Evolutionary conservation across 495 filamentous ascomycete species (phyloP).

Genomic region (Neurospora sublineolata): DNA sequence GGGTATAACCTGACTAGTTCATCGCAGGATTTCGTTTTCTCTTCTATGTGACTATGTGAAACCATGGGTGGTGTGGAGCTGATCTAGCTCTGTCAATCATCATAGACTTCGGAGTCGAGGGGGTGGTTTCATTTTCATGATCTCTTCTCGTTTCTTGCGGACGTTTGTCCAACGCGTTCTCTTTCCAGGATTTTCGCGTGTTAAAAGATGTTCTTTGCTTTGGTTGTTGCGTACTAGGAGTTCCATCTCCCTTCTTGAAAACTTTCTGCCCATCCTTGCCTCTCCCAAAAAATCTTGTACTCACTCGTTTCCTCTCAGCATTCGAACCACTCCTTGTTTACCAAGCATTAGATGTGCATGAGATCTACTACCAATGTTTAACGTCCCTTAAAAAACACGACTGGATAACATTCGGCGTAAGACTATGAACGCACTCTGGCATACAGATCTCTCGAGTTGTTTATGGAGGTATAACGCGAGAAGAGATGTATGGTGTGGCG

Average conservation of each 20-base stretch:
- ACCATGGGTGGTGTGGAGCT: not conserved
- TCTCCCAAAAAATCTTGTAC: not conserved
- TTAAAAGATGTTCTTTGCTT: no score
- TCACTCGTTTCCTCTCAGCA: not conserved
- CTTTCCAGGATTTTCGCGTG: no score
- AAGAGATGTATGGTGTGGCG: not conserved
- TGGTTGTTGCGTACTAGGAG: no score
- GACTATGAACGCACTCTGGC: no score
- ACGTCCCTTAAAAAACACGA: no score
- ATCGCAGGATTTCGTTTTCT: not conserved
- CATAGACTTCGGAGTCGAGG: not conserved
- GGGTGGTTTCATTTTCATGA: not conserved
- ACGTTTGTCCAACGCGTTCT: no score
- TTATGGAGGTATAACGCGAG: no score
- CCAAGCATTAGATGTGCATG: not conserved
- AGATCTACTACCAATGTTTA: not conserved
- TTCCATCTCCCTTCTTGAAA: not conserved
- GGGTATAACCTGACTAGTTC: not conserved
- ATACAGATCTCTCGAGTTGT: not conserved
- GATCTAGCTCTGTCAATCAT: not conserved
- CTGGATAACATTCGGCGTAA: not conserved
- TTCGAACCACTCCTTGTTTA: not conserved
- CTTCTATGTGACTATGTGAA: not conserved
- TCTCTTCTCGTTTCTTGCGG: no score
- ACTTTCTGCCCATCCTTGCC: not conserved